phyloP scores from a whole-genome alignment of 2,329 filamentous ascomycete species.

The Trichoderma sp. region DNA sequence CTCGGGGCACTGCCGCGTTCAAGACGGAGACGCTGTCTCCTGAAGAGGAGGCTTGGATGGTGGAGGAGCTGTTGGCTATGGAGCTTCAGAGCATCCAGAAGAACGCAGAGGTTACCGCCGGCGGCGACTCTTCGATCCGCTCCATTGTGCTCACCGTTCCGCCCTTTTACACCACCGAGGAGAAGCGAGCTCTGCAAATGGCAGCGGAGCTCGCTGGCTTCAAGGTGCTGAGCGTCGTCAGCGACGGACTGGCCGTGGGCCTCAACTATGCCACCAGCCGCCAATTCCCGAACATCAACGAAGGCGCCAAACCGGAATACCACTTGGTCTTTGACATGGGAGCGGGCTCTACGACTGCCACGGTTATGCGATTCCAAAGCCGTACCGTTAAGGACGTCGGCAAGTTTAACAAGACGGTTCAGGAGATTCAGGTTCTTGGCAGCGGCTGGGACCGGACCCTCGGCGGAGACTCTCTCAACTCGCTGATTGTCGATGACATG shows the following conservation, averaged over 20 bases:
- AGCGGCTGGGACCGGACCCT: constrained; percentile 86
- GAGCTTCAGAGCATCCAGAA: constrained; percentile 86
- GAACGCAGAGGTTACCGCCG: constrained; percentile 84
- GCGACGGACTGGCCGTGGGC: constrained; percentile 88
- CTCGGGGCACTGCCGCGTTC: constrained; percentile 74
- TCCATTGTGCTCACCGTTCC: constrained; percentile 90
- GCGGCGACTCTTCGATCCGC: constrained; percentile 70
- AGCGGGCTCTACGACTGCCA: constrained; percentile 89
- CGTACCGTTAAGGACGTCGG: constrained; percentile 87
- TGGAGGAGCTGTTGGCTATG: constrained; percentile 96
- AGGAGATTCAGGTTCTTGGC: constrained; percentile 89
- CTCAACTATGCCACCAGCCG: constrained; percentile 92
- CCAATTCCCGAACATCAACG: constrained; percentile 81
- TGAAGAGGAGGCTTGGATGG: constrained; percentile 68
- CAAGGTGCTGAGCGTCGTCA: constrained; percentile 81
- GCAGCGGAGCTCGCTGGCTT: constrained; percentile 87
- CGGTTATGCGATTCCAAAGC: constrained; percentile 86
- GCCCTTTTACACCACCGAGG: constrained; percentile 84
- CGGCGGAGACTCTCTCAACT: constrained; percentile 86
- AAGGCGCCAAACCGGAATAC: constrained; percentile 84
- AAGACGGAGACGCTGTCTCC: constrained; percentile 69
- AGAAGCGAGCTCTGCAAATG: constrained; percentile 81
- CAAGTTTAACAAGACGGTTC: constrained; percentile 93
- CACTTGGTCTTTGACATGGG: constrained; percentile 98
- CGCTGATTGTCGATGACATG: constrained; percentile 87